Base-by-base conservation (phyloP, 768 basidiomycete species). In the Pleurotus djamor region DNA sequence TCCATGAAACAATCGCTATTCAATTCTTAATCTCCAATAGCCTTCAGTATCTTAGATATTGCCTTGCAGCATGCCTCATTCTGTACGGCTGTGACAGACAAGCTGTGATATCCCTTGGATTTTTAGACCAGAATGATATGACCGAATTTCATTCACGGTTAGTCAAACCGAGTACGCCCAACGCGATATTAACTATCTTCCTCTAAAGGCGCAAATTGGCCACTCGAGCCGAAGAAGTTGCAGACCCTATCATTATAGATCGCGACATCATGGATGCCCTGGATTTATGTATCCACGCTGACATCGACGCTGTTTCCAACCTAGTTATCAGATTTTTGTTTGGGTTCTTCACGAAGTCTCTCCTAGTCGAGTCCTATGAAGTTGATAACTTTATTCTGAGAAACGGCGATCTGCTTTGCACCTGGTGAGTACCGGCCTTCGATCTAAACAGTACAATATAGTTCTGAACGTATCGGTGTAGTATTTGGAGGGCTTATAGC, bases 371-470 rank as follows among this genome's bases (percentile, higher is more conserved):
- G 64, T 67, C 83, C 0, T 81, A 87, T 63, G 90, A 90, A 70
- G 76, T 88, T 2, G 88, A 90, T 64, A 88, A 89, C 67, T 90
- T 91, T 64, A 79, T 91, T 34, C 68, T 90, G 35, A 79, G 82
- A 49, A 89, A 90, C 62, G 85, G 81, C 10, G 69, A 71, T 44
- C 67, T 83, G 14, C 72, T 92, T n/a, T 78, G 80, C 28, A 68
- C 73, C 33, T 89, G 88, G 90, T 91, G 78, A 55, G 48, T 34
- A 28, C 21, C 48, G 16, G 45, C 33, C 9, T 48, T 44, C 43
- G 2, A 49, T 33, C 21, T 48, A 21, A 36, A 37, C 7, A 17
- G 7, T 32, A 35, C 36, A 7, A 5, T 17, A 45, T 37, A 32
- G 38, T 54, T 17, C 34, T 38, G 17, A n/a, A 32, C 13, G 1